Base-by-base conservation (phyloP, 805 yeast species). In the Cephaloascus albidus region DNA sequence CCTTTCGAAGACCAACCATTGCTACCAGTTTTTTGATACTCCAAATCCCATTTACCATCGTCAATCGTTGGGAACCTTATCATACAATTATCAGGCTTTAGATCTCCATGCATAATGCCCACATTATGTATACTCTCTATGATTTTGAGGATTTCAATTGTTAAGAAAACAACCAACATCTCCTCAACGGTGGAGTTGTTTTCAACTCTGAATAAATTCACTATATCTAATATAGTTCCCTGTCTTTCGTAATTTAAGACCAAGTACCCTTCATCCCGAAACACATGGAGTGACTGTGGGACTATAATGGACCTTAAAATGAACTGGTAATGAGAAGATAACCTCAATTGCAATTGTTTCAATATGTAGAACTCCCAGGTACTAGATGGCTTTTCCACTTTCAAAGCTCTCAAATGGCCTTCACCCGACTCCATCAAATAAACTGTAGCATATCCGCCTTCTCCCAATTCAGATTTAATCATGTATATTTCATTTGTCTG, bases 71-170 rank as follows among this genome's bases (percentile, higher is more conserved):
- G 59, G 33, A 83, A 65, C 32, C 83, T 58, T 0, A 86, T 52
- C 94, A 88, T 83, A 46, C 93, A 84, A 53, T 87, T 88, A 45
- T 85, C 95, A 0, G 95, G 81, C 52, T 83, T 85, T 39, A 88
- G 57, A 54, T 88, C 95, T 2, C 95, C 94, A 60, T 88, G 96
- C 10, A 88, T 65, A 1, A 88, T 76, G 0, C 81, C 81, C 14
- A 71, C 57, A 0, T 57, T 54, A 51, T 88, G 96, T n/a, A 89
- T 56, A 2, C 62, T 55, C 38, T 77, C 78, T 4, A 86, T 58
- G 0, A 75, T 66, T 33, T 74, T 67, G 35, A 88, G 50, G 10
- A 89, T 53, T 52, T 87, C 87, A 8, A 76, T 60, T 0, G 90
- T 66, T 31, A 85, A 61, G 50, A 75, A 82, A 41, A 83, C 70